phyloP scores from a whole-genome alignment of 148 eudicot species.

The Oxyria digyna region DNA sequence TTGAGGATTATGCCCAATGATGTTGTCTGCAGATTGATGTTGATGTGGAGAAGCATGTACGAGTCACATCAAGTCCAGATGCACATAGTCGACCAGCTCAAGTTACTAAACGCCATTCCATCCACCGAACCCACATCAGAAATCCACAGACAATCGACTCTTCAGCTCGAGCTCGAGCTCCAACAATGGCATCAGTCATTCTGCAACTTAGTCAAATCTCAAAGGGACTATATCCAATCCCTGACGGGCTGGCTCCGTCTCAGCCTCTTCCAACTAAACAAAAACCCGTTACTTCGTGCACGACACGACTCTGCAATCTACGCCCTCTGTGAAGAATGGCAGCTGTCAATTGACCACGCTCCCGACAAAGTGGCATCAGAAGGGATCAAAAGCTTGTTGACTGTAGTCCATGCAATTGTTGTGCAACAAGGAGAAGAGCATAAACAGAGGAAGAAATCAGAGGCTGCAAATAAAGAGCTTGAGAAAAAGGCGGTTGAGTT shows the following conservation, averaged over 20 bases:
- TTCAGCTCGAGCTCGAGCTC: constrained; percentile 79
- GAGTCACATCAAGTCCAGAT: constrained; percentile 88
- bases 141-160: constrained; percentile 75
- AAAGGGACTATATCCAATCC: constrained; percentile 63
- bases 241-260: constrained; percentile 93
- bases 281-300: constrained; percentile 33
- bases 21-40: constrained; percentile 39
- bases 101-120: constrained; percentile 50
- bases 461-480: constrained; percentile 53
- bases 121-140: constrained; percentile 74
- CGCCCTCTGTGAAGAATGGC: constrained; percentile 90
- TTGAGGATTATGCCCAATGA: not conserved
- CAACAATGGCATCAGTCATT: constrained; percentile 90
- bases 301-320: constrained; percentile 64
- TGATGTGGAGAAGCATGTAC: constrained; percentile 96
- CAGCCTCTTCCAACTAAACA: constrained; percentile 68
- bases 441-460: constrained; percentile 71
- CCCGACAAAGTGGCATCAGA: constrained; percentile 91
- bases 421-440: constrained; percentile 67
- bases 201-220: constrained; percentile 58
- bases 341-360: constrained; percentile 46
- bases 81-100: constrained; percentile 92
- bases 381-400: constrained; percentile 58
- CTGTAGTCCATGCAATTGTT: constrained; percentile 58
- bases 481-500: constrained; percentile 56